Percentiles rank a stretch among this genome's conserved stretches.
Conservation (phyloP, 306 rosid genomes). For the Coriaria nepalensis region DNA sequence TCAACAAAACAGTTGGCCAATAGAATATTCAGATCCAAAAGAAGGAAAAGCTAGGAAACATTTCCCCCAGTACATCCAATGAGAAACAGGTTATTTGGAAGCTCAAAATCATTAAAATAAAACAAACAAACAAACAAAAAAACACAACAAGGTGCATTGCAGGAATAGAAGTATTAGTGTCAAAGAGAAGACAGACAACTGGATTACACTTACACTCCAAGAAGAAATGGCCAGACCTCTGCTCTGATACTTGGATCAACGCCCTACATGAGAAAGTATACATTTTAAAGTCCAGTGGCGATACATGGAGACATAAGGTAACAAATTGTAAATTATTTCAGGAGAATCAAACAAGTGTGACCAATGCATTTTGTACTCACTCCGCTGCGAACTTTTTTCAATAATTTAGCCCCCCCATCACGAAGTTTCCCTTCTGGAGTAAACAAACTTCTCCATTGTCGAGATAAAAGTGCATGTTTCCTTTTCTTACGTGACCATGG, state of each 20-base stretch:
- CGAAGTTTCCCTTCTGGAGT: slow-evolving; percentile 72
- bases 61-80: too few species aligned
- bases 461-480: slow-evolving; percentile 69
- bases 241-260: slow-evolving; percentile 83
- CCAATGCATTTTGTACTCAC: slow-evolving; percentile 42
- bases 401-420: slow-evolving; percentile 77
- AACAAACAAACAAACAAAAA: too few species aligned
- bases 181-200: neutral
- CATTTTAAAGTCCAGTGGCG: slow-evolving; percentile 15
- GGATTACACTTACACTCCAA: slow-evolving; percentile 81
- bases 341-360: slow-evolving; percentile 7
- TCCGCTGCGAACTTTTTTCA: slow-evolving; percentile 96
- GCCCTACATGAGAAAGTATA: slow-evolving; percentile 47
- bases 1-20: too few species aligned
- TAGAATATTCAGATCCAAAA: too few species aligned
- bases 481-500: slow-evolving; percentile 98
- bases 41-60: too few species aligned
- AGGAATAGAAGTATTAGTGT: neutral
- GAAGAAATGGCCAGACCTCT: slow-evolving; percentile 97
- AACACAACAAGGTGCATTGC: slow-evolving; percentile 2
- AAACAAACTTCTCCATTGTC: slow-evolving; percentile 65
- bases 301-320: slow-evolving; percentile 5
- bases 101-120: too few species aligned
- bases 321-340: neutral
- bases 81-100: too few species aligned